Conservation (phyloP, 768 basidiomycete species). For the Suillus paluster region DNA sequence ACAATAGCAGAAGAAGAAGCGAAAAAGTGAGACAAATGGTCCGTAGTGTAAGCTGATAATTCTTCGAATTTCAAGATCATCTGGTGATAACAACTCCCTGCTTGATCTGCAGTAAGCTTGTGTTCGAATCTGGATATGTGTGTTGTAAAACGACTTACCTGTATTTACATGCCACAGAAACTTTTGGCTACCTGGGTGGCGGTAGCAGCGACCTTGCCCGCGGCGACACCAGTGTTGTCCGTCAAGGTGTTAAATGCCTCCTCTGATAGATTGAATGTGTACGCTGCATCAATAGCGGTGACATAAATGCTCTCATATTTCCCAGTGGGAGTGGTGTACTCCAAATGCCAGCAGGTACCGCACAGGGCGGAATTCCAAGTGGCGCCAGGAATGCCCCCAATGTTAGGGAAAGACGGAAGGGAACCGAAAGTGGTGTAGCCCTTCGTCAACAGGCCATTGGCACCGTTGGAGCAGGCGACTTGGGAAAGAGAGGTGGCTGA, state of each 20-base stretch:
- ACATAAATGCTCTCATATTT: constrained; percentile 46
- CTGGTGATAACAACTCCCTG: background rate
- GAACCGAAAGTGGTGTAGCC: constrained; percentile 38
- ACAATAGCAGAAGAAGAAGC: background rate
- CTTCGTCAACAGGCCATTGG: constrained; percentile 35
- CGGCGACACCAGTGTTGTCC: constrained; percentile 43
- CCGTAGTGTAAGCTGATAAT: background rate
- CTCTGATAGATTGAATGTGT: constrained; percentile 42
- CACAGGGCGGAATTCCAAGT: constrained; percentile 56
- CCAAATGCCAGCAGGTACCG: constrained; percentile 62
- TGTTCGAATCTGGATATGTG: background rate
- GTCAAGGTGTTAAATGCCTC: constrained; percentile 41
- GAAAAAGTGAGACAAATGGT: background rate
- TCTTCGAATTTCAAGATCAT: background rate
- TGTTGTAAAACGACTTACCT: background rate
- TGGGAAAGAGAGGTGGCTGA: constrained; percentile 25
- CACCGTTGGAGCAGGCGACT: constrained; percentile 41
- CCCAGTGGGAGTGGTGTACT: constrained; percentile 43
- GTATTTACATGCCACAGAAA: constrained; percentile 49
- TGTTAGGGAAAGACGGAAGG: constrained; percentile 37
- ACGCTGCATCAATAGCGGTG: constrained; percentile 55
- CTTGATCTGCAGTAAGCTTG: background rate
- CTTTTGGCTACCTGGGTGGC: constrained; percentile 48
- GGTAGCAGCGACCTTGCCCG: constrained; percentile 51
- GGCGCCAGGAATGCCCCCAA: constrained; percentile 30